Evolutionary conservation across 495 filamentous ascomycete genomes (phyloP).

Genomic region (Neurospora sp.): DNA sequence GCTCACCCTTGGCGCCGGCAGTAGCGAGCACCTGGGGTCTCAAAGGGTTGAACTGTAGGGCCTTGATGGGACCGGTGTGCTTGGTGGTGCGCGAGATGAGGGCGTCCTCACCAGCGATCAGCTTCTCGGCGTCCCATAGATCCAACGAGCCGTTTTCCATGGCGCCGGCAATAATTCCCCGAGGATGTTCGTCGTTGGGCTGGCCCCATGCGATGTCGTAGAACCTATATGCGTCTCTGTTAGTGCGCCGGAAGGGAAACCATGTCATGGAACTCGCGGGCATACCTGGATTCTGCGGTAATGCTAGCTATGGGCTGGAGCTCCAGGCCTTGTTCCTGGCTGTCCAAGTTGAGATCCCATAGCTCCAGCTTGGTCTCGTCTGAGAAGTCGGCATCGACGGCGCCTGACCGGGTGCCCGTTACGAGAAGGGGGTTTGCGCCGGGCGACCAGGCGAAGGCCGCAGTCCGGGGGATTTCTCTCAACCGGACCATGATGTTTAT

Average conservation of each 20-base stretch:
- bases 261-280: neutral
- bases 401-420: conserved; percentile 91
- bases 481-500: conserved; percentile 72
- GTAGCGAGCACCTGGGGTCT: conserved; percentile 86
- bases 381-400: conserved; percentile 94
- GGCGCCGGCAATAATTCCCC: conserved; percentile 87
- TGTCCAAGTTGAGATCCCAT: conserved; percentile 82
- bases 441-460: conserved; percentile 94
- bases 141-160: conserved; percentile 94
- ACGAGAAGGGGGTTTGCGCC: conserved; percentile 69
- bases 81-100: conserved; percentile 82
- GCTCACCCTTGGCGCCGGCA: conserved; percentile 87
- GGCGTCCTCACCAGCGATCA: conserved; percentile 58
- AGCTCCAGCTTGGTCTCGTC: conserved; percentile 94
- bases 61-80: conserved; percentile 86
- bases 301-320: conserved; percentile 76
- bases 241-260: neutral
- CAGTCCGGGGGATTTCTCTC: conserved; percentile 90
- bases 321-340: conserved; percentile 62
- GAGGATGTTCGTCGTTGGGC: conserved; percentile 60
- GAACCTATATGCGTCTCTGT: conserved; percentile 50
- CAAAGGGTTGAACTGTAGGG: conserved; percentile 95
- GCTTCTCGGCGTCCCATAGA: conserved; percentile 88
- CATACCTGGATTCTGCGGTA: conserved; percentile 80
- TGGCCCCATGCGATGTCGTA: conserved; percentile 93